Evolutionary conservation across 1,284 basidiomycete genomes (phyloP).

Genomic region (Naganishia liquefaciens): DNA sequence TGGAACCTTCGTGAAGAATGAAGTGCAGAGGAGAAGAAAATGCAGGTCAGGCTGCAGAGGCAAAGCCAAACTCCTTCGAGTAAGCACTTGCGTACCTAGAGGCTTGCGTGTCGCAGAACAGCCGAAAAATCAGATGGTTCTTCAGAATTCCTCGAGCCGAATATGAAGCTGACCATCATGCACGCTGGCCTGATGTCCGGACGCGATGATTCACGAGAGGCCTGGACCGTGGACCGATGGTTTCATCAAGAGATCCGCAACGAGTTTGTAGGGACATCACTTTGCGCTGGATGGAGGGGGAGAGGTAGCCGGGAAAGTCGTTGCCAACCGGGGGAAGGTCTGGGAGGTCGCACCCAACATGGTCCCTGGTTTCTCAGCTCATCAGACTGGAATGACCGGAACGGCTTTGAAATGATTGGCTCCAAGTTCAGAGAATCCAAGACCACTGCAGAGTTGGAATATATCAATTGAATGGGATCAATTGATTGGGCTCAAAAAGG

Average conservation of each 20-base stretch:
- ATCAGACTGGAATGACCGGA: neutral
- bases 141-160: slow-evolving; percentile 4
- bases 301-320: neutral
- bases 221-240: slow-evolving; percentile 8
- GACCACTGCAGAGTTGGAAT: slow-evolving; percentile 1
- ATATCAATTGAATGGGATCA: neutral
- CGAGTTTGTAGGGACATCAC: slow-evolving; percentile 16
- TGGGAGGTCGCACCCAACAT: slow-evolving; percentile 1
- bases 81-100: too few relatives aligned
- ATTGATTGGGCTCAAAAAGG: slow-evolving; percentile 5
- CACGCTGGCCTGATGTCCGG: neutral
- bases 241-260: slow-evolving; percentile 14
- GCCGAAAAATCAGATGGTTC: neutral
- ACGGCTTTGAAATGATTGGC: neutral
- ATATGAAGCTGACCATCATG: slow-evolving; percentile 6
- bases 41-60: too few relatives aligned
- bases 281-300: neutral
- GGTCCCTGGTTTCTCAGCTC: neutral
- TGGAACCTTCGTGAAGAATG: too few relatives aligned
- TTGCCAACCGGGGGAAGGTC: slow-evolving; percentile 1
- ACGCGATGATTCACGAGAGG: slow-evolving; percentile 4
- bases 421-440: slow-evolving; percentile 14
- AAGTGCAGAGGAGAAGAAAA: too few relatives aligned
- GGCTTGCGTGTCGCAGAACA: neutral
- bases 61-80: too few relatives aligned